phyloP scores from a whole-genome alignment of 1,284 basidiomycete genomes.

The Irpex sp. region DNA sequence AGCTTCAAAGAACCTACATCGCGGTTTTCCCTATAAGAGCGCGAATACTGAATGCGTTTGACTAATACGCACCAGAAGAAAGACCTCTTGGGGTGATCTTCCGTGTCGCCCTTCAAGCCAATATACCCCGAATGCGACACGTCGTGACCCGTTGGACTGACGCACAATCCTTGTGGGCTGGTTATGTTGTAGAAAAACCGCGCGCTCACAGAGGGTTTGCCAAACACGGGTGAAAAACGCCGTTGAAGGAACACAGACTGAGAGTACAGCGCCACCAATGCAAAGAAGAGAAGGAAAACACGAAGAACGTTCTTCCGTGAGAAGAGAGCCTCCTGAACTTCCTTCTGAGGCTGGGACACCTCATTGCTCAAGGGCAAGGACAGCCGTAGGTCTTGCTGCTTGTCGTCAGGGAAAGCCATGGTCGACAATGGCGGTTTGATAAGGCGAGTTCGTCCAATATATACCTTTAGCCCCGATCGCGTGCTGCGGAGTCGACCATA shows the following conservation, averaged over 20 bases:
- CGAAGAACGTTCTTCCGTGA: neutral
- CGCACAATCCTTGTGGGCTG: conserved; percentile 8
- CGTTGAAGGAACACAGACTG: neutral
- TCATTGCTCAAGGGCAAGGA: neutral
- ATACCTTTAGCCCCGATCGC: neutral
- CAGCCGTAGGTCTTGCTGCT: neutral
- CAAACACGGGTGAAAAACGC: neutral
- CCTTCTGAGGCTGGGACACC: neutral
- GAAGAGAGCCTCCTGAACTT: neutral
- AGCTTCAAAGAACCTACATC: conserved; percentile 29
- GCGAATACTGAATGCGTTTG: neutral
- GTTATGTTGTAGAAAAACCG: conserved; percentile 3
- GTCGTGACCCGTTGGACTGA: neutral
- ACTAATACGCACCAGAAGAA: conserved; percentile 29
- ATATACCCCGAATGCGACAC: conserved; percentile 28
- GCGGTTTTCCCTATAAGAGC: neutral
- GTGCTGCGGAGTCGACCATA: neutral
- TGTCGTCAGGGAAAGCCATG: neutral
- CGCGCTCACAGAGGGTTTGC: neutral
- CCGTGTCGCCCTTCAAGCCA: conserved; percentile 26
- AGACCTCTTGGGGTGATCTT: conserved; percentile 24
- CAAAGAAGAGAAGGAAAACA: neutral
- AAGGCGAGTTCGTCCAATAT: neutral
- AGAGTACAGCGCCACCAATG: neutral
- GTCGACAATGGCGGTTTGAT: neutral